Percentiles rank a stretch among this genome's conserved stretches.
phyloP scores from a whole-genome alignment of 2,329 filamentous ascomycete species.

The Microdochium nivale region DNA sequence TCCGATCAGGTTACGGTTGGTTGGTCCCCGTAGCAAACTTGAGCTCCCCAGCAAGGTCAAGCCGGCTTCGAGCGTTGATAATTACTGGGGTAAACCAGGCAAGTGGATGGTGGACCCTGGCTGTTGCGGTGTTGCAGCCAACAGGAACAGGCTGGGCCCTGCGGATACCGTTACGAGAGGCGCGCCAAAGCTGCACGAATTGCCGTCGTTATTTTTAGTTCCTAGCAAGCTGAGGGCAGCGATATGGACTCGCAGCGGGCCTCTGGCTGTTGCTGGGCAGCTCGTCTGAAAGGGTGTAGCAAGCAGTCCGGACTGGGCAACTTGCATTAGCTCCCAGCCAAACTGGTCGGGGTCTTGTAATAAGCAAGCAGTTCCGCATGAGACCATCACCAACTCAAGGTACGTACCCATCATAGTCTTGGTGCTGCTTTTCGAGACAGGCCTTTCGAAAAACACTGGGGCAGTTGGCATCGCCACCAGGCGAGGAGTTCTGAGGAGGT shows the following conservation, averaged over 20 bases:
- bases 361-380: background rate
- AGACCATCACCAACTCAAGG: background rate
- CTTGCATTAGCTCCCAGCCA: background rate
- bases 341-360: background rate
- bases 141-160: background rate
- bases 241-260: background rate
- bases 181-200: background rate
- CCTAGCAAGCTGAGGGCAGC: background rate
- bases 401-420: background rate
- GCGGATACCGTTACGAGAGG: background rate
- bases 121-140: background rate
- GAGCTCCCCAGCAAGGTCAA: background rate
- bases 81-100: background rate
- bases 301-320: background rate
- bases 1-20: background rate
- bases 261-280: background rate
- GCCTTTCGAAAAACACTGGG: background rate
- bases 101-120: background rate
- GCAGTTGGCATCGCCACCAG: background rate
- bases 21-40: background rate
- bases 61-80: background rate
- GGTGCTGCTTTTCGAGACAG: background rate
- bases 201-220: background rate
- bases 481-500: background rate
- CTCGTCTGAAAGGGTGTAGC: background rate